Evolutionary conservation across 1,139 yeast genomes (phyloP).

Genomic region (Yamadazyma sp.): DNA sequence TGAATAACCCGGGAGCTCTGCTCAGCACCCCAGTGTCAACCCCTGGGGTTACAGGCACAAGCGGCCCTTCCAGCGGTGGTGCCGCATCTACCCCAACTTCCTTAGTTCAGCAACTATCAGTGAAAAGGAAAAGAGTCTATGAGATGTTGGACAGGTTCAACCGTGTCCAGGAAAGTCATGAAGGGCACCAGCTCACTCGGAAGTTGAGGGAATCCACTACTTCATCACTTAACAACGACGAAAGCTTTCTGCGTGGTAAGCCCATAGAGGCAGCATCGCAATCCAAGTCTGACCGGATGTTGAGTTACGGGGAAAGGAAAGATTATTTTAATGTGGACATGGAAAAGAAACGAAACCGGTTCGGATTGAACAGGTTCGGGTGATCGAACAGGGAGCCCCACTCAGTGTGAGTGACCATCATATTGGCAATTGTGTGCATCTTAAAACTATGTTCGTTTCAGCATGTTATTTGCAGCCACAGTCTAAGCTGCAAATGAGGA

Average conservation of each 20-base stretch:
- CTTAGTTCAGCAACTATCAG: constrained; percentile 30
- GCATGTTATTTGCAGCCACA: background rate
- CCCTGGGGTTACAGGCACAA: constrained; percentile 15
- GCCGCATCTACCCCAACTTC: constrained; percentile 11
- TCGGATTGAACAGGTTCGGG: constrained; percentile 1
- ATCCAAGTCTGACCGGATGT: constrained; percentile 16
- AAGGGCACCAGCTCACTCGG: constrained; percentile 19
- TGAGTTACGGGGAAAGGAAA: constrained; percentile 17
- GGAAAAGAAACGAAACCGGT: constrained; percentile 1
- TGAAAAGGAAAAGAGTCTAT: constrained; percentile 42
- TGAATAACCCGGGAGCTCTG: constrained; percentile 14
- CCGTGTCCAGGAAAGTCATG: constrained; percentile 59
- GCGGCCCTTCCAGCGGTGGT: background rate
- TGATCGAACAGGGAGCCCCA: too few species aligned
- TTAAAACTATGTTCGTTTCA: too few species aligned
- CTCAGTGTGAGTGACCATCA: too few species aligned
- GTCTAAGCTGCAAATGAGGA: background rate
- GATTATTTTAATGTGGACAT: constrained; percentile 16
- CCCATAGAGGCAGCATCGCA: constrained; percentile 9
- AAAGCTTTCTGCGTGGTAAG: constrained; percentile 7
- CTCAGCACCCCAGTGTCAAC: constrained; percentile 24
- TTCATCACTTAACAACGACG: constrained; percentile 14
- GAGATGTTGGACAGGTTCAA: constrained; percentile 66
- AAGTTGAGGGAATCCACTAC: constrained; percentile 17
- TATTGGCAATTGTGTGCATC: too few species aligned